Conservation (phyloP, 805 yeast genomes). For the Peterozyma xylosa region DNA sequence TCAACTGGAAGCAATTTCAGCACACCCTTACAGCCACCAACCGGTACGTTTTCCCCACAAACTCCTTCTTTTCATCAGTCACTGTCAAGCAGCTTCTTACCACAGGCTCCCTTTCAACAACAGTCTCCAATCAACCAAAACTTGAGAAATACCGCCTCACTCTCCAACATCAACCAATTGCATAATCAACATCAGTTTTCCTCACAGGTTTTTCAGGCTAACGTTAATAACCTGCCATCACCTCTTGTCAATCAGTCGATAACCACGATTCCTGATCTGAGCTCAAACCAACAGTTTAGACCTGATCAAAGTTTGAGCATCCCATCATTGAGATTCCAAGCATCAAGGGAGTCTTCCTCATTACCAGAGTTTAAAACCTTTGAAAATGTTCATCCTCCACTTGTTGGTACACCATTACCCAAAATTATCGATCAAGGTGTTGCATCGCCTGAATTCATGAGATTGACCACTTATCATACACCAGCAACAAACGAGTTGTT, state of each 20-base stretch:
- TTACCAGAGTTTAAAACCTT: conserved; percentile 56
- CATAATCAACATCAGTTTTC: conserved; percentile 2
- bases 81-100: not conserved
- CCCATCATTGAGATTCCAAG: conserved; percentile 10
- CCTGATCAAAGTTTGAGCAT: conserved; percentile 7
- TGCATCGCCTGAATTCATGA: conserved; percentile 71
- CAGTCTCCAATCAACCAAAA: not conserved
- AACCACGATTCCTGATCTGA: conserved; percentile 9
- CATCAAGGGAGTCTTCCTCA: conserved; percentile 24
- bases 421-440: conserved; percentile 75
- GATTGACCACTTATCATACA: conserved; percentile 74
- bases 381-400: conserved; percentile 76
- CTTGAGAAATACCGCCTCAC: conserved; percentile 2
- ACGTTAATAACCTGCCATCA: too few relatives aligned
- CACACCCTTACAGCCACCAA: conserved; percentile 1
- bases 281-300: conserved; percentile 4
- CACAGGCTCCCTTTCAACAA: not conserved
- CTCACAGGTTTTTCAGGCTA: conserved; percentile 3
- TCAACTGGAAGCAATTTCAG: too few relatives aligned
- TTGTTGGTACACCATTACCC: conserved; percentile 59
- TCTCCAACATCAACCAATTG: conserved; percentile 2
- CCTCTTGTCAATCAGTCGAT: too few relatives aligned
- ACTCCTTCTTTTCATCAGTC: not conserved
- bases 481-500: conserved; percentile 71
- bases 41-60: not conserved